Evolutionary conservation across 2,329 filamentous ascomycete genomes (phyloP).

Genomic region (Ceratocystis lukuohia): DNA sequence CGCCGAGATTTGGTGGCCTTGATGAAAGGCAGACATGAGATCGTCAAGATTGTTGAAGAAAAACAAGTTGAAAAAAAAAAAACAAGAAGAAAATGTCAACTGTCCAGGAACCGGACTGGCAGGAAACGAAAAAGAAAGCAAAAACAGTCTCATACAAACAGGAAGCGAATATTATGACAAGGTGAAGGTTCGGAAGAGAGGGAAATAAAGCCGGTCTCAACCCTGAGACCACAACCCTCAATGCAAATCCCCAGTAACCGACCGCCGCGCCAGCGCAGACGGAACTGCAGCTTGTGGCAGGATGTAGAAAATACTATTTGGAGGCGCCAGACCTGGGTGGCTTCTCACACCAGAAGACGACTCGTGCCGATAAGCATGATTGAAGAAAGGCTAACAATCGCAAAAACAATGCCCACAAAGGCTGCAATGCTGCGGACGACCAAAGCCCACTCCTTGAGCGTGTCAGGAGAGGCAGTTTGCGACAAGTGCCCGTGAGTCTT

Average conservation of each 20-base stretch:
- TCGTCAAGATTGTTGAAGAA: not conserved
- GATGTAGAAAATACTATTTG: not conserved
- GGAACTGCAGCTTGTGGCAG: not conserved
- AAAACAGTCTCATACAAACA: not conserved
- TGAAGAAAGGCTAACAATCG: slow-evolving; percentile 48
- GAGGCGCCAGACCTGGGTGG: not conserved
- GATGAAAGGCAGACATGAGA: slow-evolving; percentile 14
- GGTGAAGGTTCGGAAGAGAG: not conserved
- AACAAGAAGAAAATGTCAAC: not conserved
- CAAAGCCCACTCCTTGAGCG: slow-evolving; percentile 58
- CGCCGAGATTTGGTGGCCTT: slow-evolving; percentile 4
- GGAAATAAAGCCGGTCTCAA: not conserved
- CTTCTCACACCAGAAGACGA: not conserved
- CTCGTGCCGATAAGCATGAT: not conserved
- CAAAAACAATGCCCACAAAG: slow-evolving; percentile 48
- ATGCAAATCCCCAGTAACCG: not conserved
- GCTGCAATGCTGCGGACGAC: slow-evolving; percentile 45
- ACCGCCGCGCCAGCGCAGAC: not conserved
- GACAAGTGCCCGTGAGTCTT: not conserved
- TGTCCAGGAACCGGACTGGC: not conserved
- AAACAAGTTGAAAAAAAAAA: not conserved
- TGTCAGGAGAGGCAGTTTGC: slow-evolving; percentile 24
- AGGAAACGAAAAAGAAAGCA: not conserved
- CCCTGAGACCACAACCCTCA: no score
- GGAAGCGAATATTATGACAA: not conserved